Conservation (phyloP, 2,329 filamentous ascomycete genomes). For the Sporothrix sp. region DNA sequence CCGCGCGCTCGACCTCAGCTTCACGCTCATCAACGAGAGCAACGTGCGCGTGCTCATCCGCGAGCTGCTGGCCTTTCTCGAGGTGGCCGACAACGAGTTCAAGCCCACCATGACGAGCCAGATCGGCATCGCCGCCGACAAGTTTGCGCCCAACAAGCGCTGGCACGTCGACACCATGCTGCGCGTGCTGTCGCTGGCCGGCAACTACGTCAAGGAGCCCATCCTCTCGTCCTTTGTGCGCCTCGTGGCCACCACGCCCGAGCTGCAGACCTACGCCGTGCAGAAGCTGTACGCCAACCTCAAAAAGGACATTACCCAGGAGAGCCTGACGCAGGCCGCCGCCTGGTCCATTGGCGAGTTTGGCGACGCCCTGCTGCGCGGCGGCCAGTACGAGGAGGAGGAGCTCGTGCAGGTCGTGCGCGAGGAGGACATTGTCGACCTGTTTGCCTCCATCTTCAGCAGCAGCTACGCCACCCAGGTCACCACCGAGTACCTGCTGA, state of each 20-base stretch:
- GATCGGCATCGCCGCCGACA: slow-evolving; percentile 92
- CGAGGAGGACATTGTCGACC: slow-evolving; percentile 81
- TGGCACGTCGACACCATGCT: slow-evolving; percentile 99
- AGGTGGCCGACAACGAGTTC: slow-evolving; percentile 96
- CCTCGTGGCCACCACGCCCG: slow-evolving; percentile 85
- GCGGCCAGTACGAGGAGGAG: slow-evolving; percentile 88
- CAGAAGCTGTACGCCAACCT: slow-evolving; percentile 87
- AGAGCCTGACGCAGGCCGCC: slow-evolving; percentile 84
- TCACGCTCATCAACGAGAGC: slow-evolving; percentile 93
- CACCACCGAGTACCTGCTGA: slow-evolving; percentile 92
- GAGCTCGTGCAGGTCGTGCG: slow-evolving; percentile 73
- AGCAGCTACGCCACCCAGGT: slow-evolving; percentile 90
- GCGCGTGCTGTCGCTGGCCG: slow-evolving; percentile 82
- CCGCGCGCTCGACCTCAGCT: slow-evolving; percentile 92
- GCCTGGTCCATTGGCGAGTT: slow-evolving; percentile 98
- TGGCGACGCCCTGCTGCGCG: slow-evolving; percentile 77
- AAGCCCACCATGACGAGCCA: slow-evolving; percentile 98
- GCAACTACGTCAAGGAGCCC: slow-evolving; percentile 95
- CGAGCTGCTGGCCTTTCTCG: slow-evolving; percentile 87
- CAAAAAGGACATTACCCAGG: slow-evolving; percentile 95
- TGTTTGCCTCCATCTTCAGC: slow-evolving; percentile 87
- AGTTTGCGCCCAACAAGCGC: slow-evolving; percentile 91
- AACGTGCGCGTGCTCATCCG: slow-evolving; percentile 91
- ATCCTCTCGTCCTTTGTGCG: slow-evolving; percentile 95
- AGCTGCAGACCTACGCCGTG: slow-evolving; percentile 91